phyloP scores from a whole-genome alignment of 2,329 filamentous ascomycete species.

The Beauveria sp. region DNA sequence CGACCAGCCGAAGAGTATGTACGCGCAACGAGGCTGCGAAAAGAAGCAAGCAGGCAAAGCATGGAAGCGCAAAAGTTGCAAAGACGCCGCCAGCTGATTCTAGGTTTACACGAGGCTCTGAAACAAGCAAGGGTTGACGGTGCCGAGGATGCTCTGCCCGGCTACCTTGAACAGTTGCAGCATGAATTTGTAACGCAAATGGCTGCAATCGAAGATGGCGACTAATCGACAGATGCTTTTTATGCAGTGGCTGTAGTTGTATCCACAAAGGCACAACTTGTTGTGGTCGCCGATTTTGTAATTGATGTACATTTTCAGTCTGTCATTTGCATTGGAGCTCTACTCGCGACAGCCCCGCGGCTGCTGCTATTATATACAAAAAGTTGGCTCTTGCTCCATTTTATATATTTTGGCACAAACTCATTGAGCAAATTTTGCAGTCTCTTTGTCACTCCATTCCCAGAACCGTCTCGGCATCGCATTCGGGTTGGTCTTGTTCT shows the following conservation, averaged over 20 bases:
- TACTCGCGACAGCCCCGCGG: neutral
- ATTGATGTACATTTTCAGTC: neutral
- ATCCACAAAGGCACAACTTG: neutral
- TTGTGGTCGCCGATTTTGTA: neutral
- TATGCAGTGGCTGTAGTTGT: neutral
- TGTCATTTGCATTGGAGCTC: neutral
- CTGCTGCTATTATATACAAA: neutral
- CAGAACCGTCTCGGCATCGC: slow-evolving; percentile 24
- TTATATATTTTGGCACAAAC: neutral
- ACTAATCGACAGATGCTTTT: neutral
- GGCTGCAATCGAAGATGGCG: slow-evolving; percentile 6
- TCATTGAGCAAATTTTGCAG: slow-evolving; percentile 12
- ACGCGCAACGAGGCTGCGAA: slow-evolving; percentile 48
- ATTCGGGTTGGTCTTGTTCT: slow-evolving; percentile 22
- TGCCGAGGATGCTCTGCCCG: slow-evolving; percentile 53
- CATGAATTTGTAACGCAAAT: slow-evolving; percentile 12
- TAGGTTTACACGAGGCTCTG: slow-evolving; percentile 66
- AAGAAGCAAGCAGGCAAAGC: slow-evolving; percentile 49
- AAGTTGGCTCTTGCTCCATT: neutral
- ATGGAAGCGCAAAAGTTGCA: slow-evolving; percentile 52
- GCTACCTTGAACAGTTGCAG: slow-evolving; percentile 54
- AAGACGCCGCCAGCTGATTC: slow-evolving; percentile 63
- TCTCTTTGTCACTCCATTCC: slow-evolving; percentile 28
- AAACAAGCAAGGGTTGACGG: slow-evolving; percentile 57
- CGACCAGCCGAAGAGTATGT: slow-evolving; percentile 61